These are phyloP conservation scores for Glycine tomentella DNA, from an alignment of 306 rosid species.

Conservation along the genomic window DNA sequence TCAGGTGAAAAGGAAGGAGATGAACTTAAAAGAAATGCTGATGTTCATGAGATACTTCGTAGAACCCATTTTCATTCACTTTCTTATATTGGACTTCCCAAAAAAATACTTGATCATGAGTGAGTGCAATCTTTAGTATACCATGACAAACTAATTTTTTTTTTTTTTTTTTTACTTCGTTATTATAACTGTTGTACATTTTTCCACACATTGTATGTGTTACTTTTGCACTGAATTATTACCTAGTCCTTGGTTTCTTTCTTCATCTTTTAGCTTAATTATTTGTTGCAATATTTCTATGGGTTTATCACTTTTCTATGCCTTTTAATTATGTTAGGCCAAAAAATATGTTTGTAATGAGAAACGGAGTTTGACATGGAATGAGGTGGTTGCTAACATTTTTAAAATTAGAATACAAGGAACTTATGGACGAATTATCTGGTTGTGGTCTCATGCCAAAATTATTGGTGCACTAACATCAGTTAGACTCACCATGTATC, in stretches of 20 bases:
- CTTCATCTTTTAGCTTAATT: constrained; percentile 13
- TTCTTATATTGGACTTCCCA: constrained; percentile 71
- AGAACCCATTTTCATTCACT: constrained; percentile 81
- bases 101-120: constrained; percentile 82
- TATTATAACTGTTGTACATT: constrained; percentile 25
- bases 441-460: background rate
- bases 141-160: constrained; percentile 29
- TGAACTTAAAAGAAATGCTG: constrained; percentile 79
- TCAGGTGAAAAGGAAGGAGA: constrained; percentile 92
- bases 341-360: constrained; percentile 11
- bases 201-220: constrained; percentile 21
- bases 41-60: constrained; percentile 80
- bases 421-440: constrained; percentile 15
- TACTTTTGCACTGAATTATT: background rate
- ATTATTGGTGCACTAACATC: background rate
- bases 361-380: constrained; percentile 7
- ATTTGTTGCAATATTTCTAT: constrained; percentile 30
- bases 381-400: constrained; percentile 9
- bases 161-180: constrained; percentile 2
- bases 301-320: constrained; percentile 15
- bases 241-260: constrained; percentile 27
- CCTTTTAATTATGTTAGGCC: constrained; percentile 13
- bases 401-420: background rate
- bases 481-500: background rate
- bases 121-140: constrained; percentile 58